A percentile compares a stretch with the other conserved stretches of the same genome.
These are phyloP conservation scores for Ustilago loliicola DNA, from an alignment of 1,284 basidiomycete genomes.

Conservation along the genomic window DNA sequence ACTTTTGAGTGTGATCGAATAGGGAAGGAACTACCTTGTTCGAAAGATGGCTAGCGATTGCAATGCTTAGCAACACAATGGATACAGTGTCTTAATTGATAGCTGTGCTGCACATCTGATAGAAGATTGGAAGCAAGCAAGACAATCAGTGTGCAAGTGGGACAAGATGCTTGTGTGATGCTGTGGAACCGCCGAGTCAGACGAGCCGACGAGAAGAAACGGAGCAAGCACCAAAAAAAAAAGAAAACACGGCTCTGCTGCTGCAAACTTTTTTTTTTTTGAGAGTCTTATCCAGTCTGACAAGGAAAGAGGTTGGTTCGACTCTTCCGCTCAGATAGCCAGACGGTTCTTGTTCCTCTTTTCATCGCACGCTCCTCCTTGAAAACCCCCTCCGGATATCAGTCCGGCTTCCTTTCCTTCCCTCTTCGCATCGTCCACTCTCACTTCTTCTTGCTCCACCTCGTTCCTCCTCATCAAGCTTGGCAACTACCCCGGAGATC, in stretches of 20 bases:
- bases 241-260: conserved; percentile 10
- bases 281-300: no score
- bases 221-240: background rate
- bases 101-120: background rate
- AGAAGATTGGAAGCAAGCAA: background rate
- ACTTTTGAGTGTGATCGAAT: conserved; percentile 5
- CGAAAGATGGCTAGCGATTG: background rate
- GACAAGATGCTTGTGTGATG: background rate
- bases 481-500: conserved; percentile 51
- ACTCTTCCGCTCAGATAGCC: conserved; percentile 25
- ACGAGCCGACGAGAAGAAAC: conserved; percentile 4
- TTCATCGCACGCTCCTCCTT: background rate
- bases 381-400: conserved; percentile 44
- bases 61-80: background rate
- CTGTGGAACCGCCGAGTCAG: conserved; percentile 1
- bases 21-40: background rate
- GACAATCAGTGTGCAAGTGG: background rate
- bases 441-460: conserved; percentile 14
- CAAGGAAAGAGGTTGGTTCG: conserved; percentile 9
- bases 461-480: conserved; percentile 20
- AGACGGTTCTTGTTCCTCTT: conserved; percentile 5
- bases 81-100: background rate
- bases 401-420: conserved; percentile 38
- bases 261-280: conserved; percentile 21
- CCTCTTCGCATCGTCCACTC: conserved; percentile 12